Percentiles rank a stretch among this genome's conserved stretches.
These are phyloP conservation scores for Cornus controversa DNA, from an alignment of 148 eudicot species.

Conservation along the genomic window DNA sequence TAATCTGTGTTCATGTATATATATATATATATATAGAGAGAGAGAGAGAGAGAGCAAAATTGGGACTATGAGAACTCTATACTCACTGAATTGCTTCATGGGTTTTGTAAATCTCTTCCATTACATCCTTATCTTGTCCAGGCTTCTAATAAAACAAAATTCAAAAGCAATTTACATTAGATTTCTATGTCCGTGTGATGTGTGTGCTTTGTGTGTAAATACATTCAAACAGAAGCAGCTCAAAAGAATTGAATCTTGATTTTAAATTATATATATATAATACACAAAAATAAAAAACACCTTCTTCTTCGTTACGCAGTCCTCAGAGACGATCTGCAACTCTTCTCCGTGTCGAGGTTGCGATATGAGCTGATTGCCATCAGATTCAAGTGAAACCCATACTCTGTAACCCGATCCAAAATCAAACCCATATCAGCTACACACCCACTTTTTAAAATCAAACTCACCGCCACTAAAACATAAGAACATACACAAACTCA, in stretches of 20 bases:
- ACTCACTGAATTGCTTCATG: conserved; percentile 90
- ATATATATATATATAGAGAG: not conserved
- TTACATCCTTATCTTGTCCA: conserved; percentile 59
- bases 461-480: too few relatives aligned
- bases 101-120: conserved; percentile 74
- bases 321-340: conserved; percentile 65
- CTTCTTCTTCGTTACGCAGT: conserved; percentile 69
- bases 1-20: too few relatives aligned
- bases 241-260: not conserved
- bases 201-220: too few relatives aligned
- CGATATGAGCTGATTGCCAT: conserved; percentile 48
- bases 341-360: conserved; percentile 62
- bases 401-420: conserved; percentile 33
- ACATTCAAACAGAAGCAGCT: not conserved
- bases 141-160: conserved; percentile 42
- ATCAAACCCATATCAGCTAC: not conserved
- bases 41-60: not conserved
- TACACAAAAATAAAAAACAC: conserved; percentile 22
- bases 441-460: too few relatives aligned
- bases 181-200: too few relatives aligned
- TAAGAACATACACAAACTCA: too few relatives aligned
- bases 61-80: not conserved
- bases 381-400: conserved; percentile 66
- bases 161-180: not conserved
- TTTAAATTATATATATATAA: not conserved